Evolutionary conservation across 331 rosid genomes (phyloP), one percentile per base, ranked within the genome.

Genomic region (Telfairia occidentalis): DNA sequence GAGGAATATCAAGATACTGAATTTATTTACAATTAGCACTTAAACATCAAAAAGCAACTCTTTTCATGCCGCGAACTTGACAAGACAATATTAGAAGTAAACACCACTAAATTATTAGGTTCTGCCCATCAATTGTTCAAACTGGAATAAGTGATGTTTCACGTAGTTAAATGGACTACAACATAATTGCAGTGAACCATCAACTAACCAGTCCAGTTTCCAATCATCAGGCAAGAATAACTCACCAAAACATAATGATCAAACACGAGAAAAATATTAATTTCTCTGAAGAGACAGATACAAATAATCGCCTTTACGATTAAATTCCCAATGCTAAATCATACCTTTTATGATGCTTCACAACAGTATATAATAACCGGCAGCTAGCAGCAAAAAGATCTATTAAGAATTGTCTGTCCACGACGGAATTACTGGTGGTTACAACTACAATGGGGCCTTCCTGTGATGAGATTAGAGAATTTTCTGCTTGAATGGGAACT

Each of bases 261-360:
- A 16, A 32, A 35, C 49, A 38, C 9, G 35, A 7, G 15, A 69
- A 13, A 69, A 11, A 42, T 15, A 43, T 24, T 13, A 45, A 65
- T 5, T 6, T 23, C 73, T 69, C 32, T 23, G 15, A 3, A 45
- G 54, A 12, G 37, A 69, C 38, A 24, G 24, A 38, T 42, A 11
- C 32, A 2, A 19, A 38, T 21, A 65, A 38, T 65, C 11, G 28
- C 50, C 72, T 61, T 61, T 18, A 61, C 26, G 1, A 7, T 4
- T 63, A 63, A 63, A 63, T n/a, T 63, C 1, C 11, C 2, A 8
- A 63, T 38, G 32, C 18, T 37, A 77, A 59, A 78, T 28, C 60
- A 76, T 79, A 94, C 98, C 96, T 87, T 74, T 84, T 89, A 83
- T 84, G 96, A 83, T 91, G 96, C 86, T 86, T 88, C 40, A 90